These are phyloP conservation scores for Chaetomiaceae sp. DNA, from an alignment of 2,329 filamentous ascomycete genomes.

Conservation along the genomic window DNA sequence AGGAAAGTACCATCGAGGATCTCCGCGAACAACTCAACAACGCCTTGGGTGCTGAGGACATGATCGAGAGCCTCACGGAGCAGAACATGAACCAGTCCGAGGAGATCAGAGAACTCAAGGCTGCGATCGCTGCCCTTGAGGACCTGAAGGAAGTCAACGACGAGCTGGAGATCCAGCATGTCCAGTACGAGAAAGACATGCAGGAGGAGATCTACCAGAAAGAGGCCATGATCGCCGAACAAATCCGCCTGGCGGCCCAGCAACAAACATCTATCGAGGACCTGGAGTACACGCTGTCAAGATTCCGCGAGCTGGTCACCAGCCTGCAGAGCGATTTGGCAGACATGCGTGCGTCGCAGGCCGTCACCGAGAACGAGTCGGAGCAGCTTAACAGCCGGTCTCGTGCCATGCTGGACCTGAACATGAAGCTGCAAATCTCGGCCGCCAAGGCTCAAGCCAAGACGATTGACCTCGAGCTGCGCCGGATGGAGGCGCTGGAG, in stretches of 20 bases:
- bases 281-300: slow-evolving; percentile 80
- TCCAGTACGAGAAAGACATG: slow-evolving; percentile 89
- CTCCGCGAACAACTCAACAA: slow-evolving; percentile 87
- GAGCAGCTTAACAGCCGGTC: slow-evolving; percentile 85
- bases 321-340: slow-evolving; percentile 81
- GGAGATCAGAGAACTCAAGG: slow-evolving; percentile 74
- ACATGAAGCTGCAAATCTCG: slow-evolving; percentile 85
- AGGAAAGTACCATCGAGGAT: slow-evolving; percentile 73
- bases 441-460: slow-evolving; percentile 89
- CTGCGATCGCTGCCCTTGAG: slow-evolving; percentile 79
- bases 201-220: slow-evolving; percentile 89
- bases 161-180: slow-evolving; percentile 87
- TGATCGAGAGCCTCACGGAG: slow-evolving; percentile 87
- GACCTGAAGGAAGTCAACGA: slow-evolving; percentile 88
- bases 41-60: slow-evolving; percentile 80
- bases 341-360: slow-evolving; percentile 86
- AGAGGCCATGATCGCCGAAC: slow-evolving; percentile 77
- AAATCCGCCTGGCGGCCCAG: slow-evolving; percentile 62
- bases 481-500: slow-evolving; percentile 81
- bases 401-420: slow-evolving; percentile 92
- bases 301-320: slow-evolving; percentile 83
- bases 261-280: slow-evolving; percentile 79
- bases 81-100: slow-evolving; percentile 80
- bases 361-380: slow-evolving; percentile 86
- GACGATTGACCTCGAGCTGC: slow-evolving; percentile 85